These are phyloP conservation scores for Backusella sp. DNA, from an alignment of 192 early-diverging fungal species.

Conservation along the genomic window DNA sequence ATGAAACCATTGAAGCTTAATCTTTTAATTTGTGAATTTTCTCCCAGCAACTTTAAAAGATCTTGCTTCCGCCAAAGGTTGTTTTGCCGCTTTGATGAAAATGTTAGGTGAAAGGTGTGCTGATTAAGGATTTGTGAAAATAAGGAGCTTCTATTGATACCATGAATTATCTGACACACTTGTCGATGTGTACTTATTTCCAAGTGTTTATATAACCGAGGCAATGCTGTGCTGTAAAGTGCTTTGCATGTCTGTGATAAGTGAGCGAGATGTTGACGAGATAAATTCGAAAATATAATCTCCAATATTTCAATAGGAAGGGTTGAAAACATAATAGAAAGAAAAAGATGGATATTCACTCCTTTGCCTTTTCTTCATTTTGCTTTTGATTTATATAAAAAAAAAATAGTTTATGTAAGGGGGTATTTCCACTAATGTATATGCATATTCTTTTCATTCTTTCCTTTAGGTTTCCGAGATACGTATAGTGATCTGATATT, in stretches of 20 bases:
- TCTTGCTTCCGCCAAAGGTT: conserved; percentile 1
- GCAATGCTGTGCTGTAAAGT: background rate
- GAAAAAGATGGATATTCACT: background rate
- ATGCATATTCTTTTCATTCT: background rate
- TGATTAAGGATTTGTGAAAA: background rate
- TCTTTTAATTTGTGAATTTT: background rate
- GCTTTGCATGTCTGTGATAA: background rate
- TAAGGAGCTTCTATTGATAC: background rate
- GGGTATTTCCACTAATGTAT: background rate
- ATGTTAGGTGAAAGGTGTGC: background rate
- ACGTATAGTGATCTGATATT: background rate
- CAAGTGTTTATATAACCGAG: background rate
- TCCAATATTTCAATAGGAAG: background rate
- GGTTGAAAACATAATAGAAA: background rate
- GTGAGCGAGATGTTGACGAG: background rate
- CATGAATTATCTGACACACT: background rate
- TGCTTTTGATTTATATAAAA: background rate
- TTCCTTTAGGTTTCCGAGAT: background rate
- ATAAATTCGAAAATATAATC: background rate
- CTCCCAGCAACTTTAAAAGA: background rate
- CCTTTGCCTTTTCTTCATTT: background rate
- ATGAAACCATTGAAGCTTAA: background rate
- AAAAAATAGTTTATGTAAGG: background rate
- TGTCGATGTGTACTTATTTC: background rate
- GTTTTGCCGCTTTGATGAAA: background rate